phyloP scores from a whole-genome alignment of 129 eudicot genomes.

The sunflower (Helianthus annuus) region HanXRQr2.0-SUNRISE NC_035443.2:180235233-180235732 shows the following conservation, averaged over 20 bases:
- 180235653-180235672: too few relatives aligned
- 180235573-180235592: too few relatives aligned
- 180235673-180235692: too few relatives aligned
- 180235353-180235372: conserved; percentile 80
- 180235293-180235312: conserved; percentile 79
- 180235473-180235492: background rate
- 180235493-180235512: background rate
- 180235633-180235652: too few relatives aligned
- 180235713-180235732: too few relatives aligned
- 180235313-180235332: conserved; percentile 81
- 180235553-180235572: too few relatives aligned
- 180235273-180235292: background rate
- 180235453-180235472: background rate
- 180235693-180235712: too few relatives aligned
- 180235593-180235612: too few relatives aligned
- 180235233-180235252: too few relatives aligned
- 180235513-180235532: background rate
- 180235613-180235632: too few relatives aligned
- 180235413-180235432: conserved; percentile 20
- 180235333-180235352: conserved; percentile 95
- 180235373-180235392: conserved; percentile 96
- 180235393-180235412: conserved; percentile 61
- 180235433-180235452: background rate
- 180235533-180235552: too few relatives aligned
- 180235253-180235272: too few relatives aligned